Evolutionary conservation across 495 filamentous ascomycete genomes (phyloP).

Genomic region (Aspergillus baeticus): DNA sequence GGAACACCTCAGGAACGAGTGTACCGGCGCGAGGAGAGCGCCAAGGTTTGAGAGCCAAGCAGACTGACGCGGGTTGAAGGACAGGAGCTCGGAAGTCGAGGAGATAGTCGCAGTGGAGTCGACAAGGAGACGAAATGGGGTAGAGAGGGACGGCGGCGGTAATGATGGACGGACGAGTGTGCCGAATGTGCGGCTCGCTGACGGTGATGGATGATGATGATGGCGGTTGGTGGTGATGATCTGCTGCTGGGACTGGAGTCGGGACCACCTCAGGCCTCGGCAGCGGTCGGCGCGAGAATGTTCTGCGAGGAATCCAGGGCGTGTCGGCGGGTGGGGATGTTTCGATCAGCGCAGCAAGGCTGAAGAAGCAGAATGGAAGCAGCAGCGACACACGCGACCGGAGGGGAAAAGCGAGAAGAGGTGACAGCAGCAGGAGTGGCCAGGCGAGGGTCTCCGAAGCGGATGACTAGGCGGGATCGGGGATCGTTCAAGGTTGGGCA

Average conservation of each 20-base stretch:
- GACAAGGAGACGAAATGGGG: not conserved
- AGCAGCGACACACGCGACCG: slow-evolving; percentile 18
- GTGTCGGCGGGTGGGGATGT: not conserved
- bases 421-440: not conserved
- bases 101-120: slow-evolving; percentile 4
- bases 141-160: not conserved
- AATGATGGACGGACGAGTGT: slow-evolving; percentile 3
- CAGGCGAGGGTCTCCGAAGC: not conserved
- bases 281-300: slow-evolving; percentile 23
- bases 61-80: slow-evolving; percentile 11
- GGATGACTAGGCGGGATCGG: slow-evolving; percentile 9
- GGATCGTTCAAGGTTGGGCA: not conserved
- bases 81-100: slow-evolving; percentile 2
- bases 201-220: slow-evolving; percentile 17
- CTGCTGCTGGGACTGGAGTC: slow-evolving; percentile 21
- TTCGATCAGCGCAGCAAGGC: not conserved
- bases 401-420: not conserved
- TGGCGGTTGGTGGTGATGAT: slow-evolving; percentile 21
- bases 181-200: slow-evolving; percentile 10
- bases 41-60: slow-evolving; percentile 18
- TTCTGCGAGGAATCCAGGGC: slow-evolving; percentile 5
- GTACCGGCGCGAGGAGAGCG: slow-evolving; percentile 39
- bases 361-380: not conserved
- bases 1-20: slow-evolving; percentile 40
- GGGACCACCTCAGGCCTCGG: slow-evolving; percentile 33